phyloP scores from a whole-genome alignment of 164 flowering plant genomes.

The Brasenia schreberi region DNA sequence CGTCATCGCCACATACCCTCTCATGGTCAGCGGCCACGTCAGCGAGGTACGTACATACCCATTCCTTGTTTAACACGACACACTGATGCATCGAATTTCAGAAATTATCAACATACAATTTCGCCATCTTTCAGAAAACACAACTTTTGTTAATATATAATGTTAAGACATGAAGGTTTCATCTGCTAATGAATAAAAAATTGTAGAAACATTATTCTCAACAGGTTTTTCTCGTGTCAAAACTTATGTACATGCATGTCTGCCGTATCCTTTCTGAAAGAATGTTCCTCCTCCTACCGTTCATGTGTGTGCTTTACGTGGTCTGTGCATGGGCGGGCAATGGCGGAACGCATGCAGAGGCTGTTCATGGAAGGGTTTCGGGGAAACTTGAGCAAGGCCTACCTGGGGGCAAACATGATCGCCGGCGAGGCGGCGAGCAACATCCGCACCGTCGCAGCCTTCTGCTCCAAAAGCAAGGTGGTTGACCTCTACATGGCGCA shows the following conservation, averaged over 20 bases:
- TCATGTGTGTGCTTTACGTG: neutral
- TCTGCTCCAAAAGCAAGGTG: slow-evolving; percentile 49
- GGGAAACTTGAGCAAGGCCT: slow-evolving; percentile 44
- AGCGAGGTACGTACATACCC: slow-evolving; percentile 32
- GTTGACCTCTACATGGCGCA: slow-evolving; percentile 30
- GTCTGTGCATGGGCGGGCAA: slow-evolving; percentile 1
- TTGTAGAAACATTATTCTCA: neutral
- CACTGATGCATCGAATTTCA: neutral
- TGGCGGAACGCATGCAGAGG: slow-evolving; percentile 26
- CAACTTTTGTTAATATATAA: neutral
- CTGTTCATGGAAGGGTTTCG: slow-evolving; percentile 65
- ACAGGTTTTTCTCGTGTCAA: too few species aligned
- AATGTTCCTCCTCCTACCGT: slow-evolving; percentile 1
- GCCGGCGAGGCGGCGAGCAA: slow-evolving; percentile 76
- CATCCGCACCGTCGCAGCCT: slow-evolving; percentile 66
- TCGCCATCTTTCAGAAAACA: neutral
- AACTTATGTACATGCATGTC: neutral
- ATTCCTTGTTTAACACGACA: neutral
- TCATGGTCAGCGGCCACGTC: slow-evolving; percentile 50
- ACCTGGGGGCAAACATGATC: slow-evolving; percentile 38
- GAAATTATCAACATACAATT: neutral
- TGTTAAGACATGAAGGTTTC: neutral
- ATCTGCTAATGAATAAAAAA: neutral
- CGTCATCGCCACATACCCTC: slow-evolving; percentile 51
- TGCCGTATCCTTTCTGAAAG: too few species aligned